Conservation (phyloP, 2,329 filamentous ascomycete species). For the Pseudogymnoascus sp. region DNA sequence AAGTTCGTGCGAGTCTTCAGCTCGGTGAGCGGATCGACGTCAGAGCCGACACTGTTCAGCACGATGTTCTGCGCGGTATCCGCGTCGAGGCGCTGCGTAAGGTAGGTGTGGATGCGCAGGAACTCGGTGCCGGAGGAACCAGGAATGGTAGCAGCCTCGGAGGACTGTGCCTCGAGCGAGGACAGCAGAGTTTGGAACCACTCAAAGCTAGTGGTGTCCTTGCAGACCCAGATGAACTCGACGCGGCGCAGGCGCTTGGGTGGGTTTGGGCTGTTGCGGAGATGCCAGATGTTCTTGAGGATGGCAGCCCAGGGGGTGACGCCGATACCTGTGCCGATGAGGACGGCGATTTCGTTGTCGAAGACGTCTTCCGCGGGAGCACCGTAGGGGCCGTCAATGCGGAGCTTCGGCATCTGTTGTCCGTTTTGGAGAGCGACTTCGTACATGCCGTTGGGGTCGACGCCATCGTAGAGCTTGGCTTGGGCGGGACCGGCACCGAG, state of each 20-base stretch:
- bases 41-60: conserved; percentile 84
- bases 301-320: conserved; percentile 83
- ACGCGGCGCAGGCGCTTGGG: conserved; percentile 84
- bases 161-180: conserved; percentile 80
- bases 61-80: conserved; percentile 96
- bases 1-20: conserved; percentile 87
- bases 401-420: conserved; percentile 80
- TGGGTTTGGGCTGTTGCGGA: conserved; percentile 82
- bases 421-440: conserved; percentile 92
- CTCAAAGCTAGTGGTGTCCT: conserved; percentile 90
- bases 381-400: conserved; percentile 92
- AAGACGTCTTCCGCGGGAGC: conserved; percentile 97
- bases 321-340: conserved; percentile 80
- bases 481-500: conserved; percentile 87
- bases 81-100: conserved; percentile 85
- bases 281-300: conserved; percentile 96
- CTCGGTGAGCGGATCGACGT: conserved; percentile 85
- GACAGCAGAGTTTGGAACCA: conserved; percentile 96
- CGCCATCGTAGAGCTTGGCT: conserved; percentile 78
- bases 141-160: conserved; percentile 57
- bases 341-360: conserved; percentile 78
- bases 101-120: conserved; percentile 94
- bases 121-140: conserved; percentile 70
- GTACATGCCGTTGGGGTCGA: conserved; percentile 95
- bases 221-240: conserved; percentile 99